Conservation (phyloP, 73 alveolate species). For the Tetrahymena elliotti region DNA sequence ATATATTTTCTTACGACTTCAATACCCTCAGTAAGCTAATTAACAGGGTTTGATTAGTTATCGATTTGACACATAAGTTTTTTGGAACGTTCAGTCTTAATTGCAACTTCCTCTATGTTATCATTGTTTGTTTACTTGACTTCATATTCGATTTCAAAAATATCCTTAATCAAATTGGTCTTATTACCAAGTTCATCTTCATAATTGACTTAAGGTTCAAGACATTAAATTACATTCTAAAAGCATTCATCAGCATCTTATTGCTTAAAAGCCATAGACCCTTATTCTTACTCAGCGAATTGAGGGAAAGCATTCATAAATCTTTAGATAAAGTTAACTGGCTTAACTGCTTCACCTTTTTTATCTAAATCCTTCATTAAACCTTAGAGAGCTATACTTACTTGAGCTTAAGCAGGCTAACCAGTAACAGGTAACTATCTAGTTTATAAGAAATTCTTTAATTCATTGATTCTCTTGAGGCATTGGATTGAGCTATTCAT, state of each 20-base stretch:
- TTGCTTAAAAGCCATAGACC: constrained; percentile 76
- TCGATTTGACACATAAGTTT: constrained; percentile 89
- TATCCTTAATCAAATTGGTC: constrained; percentile 63
- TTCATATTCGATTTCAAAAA: constrained; percentile 83
- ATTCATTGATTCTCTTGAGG: constrained; percentile 82
- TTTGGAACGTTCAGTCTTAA: constrained; percentile 53
- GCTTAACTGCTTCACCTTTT: constrained; percentile 25
- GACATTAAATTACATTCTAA: constrained; percentile 59
- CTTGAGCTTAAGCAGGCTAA: constrained; percentile 44
- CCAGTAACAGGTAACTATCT: constrained; percentile 59
- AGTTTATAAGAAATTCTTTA: constrained; percentile 58
- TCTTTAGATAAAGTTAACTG: constrained; percentile 46
- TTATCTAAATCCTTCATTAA: constrained; percentile 4
- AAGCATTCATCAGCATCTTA: constrained; percentile 98
- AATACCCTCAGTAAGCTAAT: constrained; percentile 89
- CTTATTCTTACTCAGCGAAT: constrained; percentile 80
- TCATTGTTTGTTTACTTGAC: constrained; percentile 29
- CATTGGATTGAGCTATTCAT: constrained; percentile 89
- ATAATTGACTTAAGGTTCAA: constrained; percentile 48
- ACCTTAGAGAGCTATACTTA: constrained; percentile 8
- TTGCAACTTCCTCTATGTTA: constrained; percentile 10
- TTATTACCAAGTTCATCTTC: constrained; percentile 63
- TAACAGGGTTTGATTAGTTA: constrained; percentile 64
- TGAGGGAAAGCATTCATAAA: constrained; percentile 78
- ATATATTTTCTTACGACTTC: constrained; percentile 21